A percentile compares a stretch with the other conserved stretches of the same genome.
Conservation (phyloP, 495 filamentous ascomycete species). For the Elasticomyces elasticus region DNA sequence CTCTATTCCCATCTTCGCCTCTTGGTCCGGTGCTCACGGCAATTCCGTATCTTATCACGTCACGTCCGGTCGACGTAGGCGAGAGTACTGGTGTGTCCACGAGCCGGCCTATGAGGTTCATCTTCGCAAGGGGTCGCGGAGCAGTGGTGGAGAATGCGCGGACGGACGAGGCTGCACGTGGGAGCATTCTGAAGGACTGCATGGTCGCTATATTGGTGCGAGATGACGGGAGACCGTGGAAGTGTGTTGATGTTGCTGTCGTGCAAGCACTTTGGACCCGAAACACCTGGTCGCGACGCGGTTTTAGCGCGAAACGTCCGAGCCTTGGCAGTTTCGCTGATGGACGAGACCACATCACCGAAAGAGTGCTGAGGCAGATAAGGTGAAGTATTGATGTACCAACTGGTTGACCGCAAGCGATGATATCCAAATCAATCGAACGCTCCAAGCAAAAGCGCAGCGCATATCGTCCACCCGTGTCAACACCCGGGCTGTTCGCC, state of each 20-base stretch:
- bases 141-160: slow-evolving; percentile 51
- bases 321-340: too few species aligned
- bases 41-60: slow-evolving; percentile 59
- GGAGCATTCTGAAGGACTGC: slow-evolving; percentile 28
- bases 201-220: neutral
- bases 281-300: neutral
- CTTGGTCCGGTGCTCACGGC: slow-evolving; percentile 46
- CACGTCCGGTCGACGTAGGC: slow-evolving; percentile 53
- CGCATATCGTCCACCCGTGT: too few species aligned
- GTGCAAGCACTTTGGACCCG: neutral
- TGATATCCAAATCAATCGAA: too few species aligned
- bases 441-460: too few species aligned
- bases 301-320: too few species aligned
- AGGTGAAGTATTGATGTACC: too few species aligned
- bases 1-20: slow-evolving; percentile 42
- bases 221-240: neutral
- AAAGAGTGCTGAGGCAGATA: too few species aligned
- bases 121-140: slow-evolving; percentile 39
- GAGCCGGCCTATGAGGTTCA: slow-evolving; percentile 70
- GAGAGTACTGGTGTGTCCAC: slow-evolving; percentile 58
- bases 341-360: too few species aligned
- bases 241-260: neutral
- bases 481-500: too few species aligned
- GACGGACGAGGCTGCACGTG: slow-evolving; percentile 37
- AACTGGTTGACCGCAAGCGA: too few species aligned